Evolutionary conservation across 1,139 yeast species (phyloP), one percentile per base, ranked within the genome.

Genomic region (Yamadazyma friedrichii): DNA sequence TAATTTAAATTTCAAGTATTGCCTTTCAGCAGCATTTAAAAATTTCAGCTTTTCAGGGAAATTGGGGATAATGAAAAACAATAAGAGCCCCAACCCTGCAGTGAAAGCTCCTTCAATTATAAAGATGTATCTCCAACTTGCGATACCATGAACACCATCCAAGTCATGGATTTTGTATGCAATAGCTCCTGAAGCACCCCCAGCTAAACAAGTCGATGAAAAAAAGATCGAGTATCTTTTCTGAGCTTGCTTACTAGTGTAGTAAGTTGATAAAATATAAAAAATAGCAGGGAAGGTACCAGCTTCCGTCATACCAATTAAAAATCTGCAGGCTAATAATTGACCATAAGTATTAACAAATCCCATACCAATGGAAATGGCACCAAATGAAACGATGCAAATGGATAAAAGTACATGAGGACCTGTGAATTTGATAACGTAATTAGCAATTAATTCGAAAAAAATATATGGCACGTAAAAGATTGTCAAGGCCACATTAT

Each of bases 261-360:
- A 77, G 46, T 70, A 77, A 46, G 74, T 71, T 29, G 86, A 68
- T 50, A 84, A 67, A 42, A 84, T 70, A 56, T 84, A 84, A 58
- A 84, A 83, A 50, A 85, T 78, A 15, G 87, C 83, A 1, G 89
- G 88, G 65, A 84, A 84, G 52, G 84, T 77, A 36, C 88, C 84
- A 35, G 84, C 74, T 60, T 84, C 91, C 43, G 79, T 71, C 38
- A 80, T 55, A 46, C 91, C 91, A 25, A 83, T 69, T 37, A 83
- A 64, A 47, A 82, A 74, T 45, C 91, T 74, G 43, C 86, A 78
- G 6, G 77, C 79, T 29, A 79, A 70, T 30, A 84, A 67, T 13
- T 76, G 80, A 25, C 82, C 81, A 52, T 74, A 83, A 50, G 64
- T 79, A 37, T 67, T 65, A 37, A 76, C 82, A 54, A 78, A 81